A percentile compares a stretch with the other conserved stretches of the same genome.
phyloP scores from a whole-genome alignment of 1,139 yeast genomes.

The Suhomyces kunorum region DNA sequence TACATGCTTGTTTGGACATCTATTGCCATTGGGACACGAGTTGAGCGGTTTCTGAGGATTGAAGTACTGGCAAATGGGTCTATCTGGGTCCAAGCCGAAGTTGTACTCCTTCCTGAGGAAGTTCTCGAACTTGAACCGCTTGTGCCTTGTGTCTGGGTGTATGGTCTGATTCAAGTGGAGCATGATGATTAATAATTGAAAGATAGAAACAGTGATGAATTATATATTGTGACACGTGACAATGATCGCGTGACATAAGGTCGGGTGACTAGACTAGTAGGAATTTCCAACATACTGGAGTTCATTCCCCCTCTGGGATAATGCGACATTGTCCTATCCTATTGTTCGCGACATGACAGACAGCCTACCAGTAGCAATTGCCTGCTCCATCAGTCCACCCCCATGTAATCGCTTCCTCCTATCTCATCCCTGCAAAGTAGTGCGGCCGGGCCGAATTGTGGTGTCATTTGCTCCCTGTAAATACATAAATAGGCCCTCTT shows the following conservation, averaged over 20 bases:
- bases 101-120: slow-evolving; percentile 78
- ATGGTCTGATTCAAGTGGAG: slow-evolving; percentile 41
- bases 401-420: no score
- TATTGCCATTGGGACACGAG: slow-evolving; percentile 80
- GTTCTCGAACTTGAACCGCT: slow-evolving; percentile 76
- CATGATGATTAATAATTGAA: slow-evolving; percentile 21
- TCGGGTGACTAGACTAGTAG: no score
- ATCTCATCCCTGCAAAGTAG: no score
- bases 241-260: not conserved
- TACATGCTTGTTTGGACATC: slow-evolving; percentile 88
- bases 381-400: no score
- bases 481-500: no score
- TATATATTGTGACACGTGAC: not conserved
- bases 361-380: no score
- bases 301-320: no score
- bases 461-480: no score
- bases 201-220: not conserved
- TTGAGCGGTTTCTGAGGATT: slow-evolving; percentile 56
- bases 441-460: no score
- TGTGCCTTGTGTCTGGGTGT: slow-evolving; percentile 45
- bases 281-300: no score
- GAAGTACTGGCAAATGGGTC: slow-evolving; percentile 84
- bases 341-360: no score
- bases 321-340: no score
- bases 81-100: slow-evolving; percentile 83